Base-by-base conservation (phyloP, 2,329 filamentous ascomycete species). In the Graphium sp. region DNA sequence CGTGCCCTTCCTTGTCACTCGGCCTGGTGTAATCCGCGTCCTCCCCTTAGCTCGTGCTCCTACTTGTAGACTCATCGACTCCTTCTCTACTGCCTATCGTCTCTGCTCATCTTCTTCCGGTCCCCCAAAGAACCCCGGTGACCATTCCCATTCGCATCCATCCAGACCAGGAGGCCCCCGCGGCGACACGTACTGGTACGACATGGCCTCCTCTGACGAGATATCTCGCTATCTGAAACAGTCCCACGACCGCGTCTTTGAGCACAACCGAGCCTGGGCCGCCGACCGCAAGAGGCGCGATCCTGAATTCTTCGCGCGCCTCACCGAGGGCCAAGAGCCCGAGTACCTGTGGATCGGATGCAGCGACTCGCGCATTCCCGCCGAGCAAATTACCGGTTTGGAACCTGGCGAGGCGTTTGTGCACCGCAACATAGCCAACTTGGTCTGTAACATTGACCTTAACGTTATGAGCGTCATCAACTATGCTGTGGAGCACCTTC, bases 381-480 rank as follows among this genome's bases (percentile, higher is more conserved):
- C 87, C 42, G 87, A 85, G 45, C 80, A 80, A 45, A 74, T 94
- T 49, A 73, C 83, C 26, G 76, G 79, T 39, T 67, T 87, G 32
- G 63, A 78, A 45, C 81, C 84, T n/a, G 84, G 84, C 40, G 82
- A 93, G 53, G 77, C 87, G 43, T 94, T 93, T 52, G 77, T 91
- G 40, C 83, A 92, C 62, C 80, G 85, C 53, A 93, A 94, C 60
- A 92, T 93, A 51, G 84, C 83, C 55, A 93, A 93, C 60, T 65
- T 91, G 38, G 66, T 92, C 32, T 72, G 73, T 55, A 71, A 74
- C 46, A 75, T 72, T 37, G 85, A 94, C 48, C 66, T 91, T 44
- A 84, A 74, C 51, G 72, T 74, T 28, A 74, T 81, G 49, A 69
- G 69, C 48, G 83, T 92, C 42, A 81, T 93, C 53, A 74, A 89